Conservation (phyloP, 139 green algal genomes). For the Asterochloris erici region DNA sequence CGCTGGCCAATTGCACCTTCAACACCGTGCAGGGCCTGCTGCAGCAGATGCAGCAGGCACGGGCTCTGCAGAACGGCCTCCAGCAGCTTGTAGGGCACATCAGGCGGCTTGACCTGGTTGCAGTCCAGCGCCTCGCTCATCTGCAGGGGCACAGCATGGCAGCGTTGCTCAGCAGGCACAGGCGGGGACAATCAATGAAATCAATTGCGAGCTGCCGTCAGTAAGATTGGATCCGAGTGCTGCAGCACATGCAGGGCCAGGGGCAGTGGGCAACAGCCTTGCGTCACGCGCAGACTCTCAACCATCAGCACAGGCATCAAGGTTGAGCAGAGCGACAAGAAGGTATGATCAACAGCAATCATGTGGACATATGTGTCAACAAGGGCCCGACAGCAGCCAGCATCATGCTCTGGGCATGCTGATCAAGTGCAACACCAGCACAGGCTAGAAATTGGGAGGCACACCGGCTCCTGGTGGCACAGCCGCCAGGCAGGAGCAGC, state of each 20-base stretch:
- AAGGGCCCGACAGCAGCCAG: too few species aligned
- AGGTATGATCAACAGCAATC: too few species aligned
- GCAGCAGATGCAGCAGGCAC: not conserved
- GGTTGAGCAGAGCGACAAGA: too few species aligned
- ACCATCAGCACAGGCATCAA: too few species aligned
- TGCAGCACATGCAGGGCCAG: too few species aligned
- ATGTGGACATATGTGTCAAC: too few species aligned
- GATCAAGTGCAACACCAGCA: not conserved
- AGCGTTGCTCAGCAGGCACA: too few species aligned
- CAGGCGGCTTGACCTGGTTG: not conserved
- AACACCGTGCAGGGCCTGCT: slow-evolving; percentile 7
- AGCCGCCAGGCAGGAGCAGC: not conserved
- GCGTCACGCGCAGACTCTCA: too few species aligned
- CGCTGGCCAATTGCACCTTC: not conserved
- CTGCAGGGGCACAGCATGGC: not conserved
- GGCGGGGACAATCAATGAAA: too few species aligned
- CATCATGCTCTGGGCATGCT: not conserved
- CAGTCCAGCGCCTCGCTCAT: slow-evolving; percentile 14
- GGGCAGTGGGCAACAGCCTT: too few species aligned
- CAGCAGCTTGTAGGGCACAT: slow-evolving; percentile 15
- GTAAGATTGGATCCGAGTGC: too few species aligned
- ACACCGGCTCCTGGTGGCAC: slow-evolving; percentile 24
- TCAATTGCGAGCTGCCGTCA: too few species aligned
- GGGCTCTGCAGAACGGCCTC: slow-evolving; percentile 8
- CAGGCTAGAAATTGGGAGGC: not conserved